These are phyloP conservation scores for Ophiostoma sp. DNA, from an alignment of 2,329 filamentous ascomycete species.

Conservation along the genomic window DNA sequence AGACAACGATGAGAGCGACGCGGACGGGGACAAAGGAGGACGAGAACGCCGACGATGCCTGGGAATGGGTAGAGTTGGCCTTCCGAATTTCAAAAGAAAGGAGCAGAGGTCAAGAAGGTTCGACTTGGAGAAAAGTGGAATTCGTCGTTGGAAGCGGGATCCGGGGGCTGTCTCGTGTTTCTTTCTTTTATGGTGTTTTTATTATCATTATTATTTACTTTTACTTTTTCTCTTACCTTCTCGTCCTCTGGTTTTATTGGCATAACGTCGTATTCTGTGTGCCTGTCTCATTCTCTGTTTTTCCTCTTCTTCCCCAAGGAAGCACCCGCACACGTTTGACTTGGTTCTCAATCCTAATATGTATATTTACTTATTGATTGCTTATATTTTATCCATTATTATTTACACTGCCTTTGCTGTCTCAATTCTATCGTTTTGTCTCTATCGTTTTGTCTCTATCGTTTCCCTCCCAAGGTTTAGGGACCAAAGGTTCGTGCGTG, in stretches of 20 bases:
- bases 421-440: neutral
- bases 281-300: neutral
- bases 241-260: neutral
- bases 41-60: neutral
- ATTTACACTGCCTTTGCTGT: neutral
- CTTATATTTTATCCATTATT: neutral
- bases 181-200: neutral
- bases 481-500: neutral
- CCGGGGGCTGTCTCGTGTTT: neutral
- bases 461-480: neutral
- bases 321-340: constrained; percentile 9
- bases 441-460: neutral
- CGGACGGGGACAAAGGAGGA: too few relatives aligned
- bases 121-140: too few relatives aligned
- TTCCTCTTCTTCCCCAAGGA: neutral
- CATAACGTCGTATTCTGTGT: neutral
- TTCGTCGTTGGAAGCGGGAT: too few relatives aligned
- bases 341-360: neutral
- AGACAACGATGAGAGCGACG: too few relatives aligned
- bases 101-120: too few relatives aligned
- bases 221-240: neutral
- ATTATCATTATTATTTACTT: neutral
- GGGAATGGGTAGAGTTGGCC: neutral
- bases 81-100: neutral
- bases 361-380: neutral